phyloP scores from a whole-genome alignment of 257 asterid species.

The Handroanthus guayacan region DNA sequence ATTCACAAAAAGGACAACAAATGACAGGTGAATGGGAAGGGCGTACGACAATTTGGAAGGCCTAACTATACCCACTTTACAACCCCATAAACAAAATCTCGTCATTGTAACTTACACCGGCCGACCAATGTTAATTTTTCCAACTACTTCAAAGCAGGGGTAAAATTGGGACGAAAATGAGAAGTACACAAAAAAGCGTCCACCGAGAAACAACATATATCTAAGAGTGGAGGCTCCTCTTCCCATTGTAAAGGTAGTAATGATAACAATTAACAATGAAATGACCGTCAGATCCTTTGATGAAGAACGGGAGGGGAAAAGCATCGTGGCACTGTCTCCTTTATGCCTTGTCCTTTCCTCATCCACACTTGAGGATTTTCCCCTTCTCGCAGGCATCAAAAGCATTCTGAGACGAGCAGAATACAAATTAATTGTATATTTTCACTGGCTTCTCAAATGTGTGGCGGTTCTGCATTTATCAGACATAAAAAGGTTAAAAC shows the following conservation, averaged over 20 bases:
- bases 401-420: constrained; percentile 12
- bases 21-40: constrained; percentile 9
- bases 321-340: background rate
- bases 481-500: background rate
- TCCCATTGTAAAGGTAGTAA: constrained; percentile 34
- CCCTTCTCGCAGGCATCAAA: background rate
- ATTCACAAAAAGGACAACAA: background rate
- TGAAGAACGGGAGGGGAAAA: constrained; percentile 2
- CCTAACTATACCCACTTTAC: constrained; percentile 51
- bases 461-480: constrained; percentile 66
- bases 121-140: constrained; percentile 20
- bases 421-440: constrained; percentile 59
- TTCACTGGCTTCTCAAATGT: constrained; percentile 77
- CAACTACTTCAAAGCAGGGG: constrained; percentile 38
- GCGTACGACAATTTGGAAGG: constrained; percentile 23
- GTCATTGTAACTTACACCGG: constrained; percentile 30
- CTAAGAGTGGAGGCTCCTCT: constrained; percentile 31
- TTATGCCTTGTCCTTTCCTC: constrained; percentile 8
- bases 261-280: constrained; percentile 27
- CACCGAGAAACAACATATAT: constrained; percentile 33
- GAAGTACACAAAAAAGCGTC: constrained; percentile 29
- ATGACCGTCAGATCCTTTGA: constrained; percentile 25
- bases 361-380: constrained; percentile 19
- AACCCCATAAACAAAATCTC: constrained; percentile 42
- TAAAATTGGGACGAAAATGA: constrained; percentile 31